Evolutionary conservation across 148 eudicot species (phyloP).

Genomic region (Rhododendron ovatum): DNA sequence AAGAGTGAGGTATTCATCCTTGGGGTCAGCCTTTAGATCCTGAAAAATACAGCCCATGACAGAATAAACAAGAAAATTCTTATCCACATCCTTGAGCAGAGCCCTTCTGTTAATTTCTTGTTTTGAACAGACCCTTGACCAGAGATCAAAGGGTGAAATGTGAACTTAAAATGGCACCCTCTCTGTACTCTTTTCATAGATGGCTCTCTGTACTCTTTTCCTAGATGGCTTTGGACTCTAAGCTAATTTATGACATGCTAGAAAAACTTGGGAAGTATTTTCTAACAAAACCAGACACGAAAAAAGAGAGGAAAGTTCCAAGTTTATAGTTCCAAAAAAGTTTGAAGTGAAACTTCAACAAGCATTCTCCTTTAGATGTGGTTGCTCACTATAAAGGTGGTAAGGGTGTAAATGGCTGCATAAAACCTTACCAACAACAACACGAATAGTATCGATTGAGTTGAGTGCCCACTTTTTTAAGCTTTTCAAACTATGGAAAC

Average conservation of each 20-base stretch:
- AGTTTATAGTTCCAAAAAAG: background rate
- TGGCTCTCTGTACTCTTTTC: background rate
- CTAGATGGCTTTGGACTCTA: background rate
- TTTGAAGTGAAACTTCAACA: background rate
- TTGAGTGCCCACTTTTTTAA: background rate
- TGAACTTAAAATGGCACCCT: background rate
- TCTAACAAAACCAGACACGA: background rate
- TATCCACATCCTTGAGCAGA: background rate
- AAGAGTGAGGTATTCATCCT: slow-evolving; percentile 59
- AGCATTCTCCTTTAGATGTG: background rate
- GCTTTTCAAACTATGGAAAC: background rate
- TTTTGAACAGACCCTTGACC: background rate
- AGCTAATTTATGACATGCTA: background rate
- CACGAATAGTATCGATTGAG: background rate
- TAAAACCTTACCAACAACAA: background rate
- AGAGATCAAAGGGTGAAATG: background rate
- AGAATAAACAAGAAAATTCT: background rate
- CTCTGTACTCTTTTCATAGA: background rate
- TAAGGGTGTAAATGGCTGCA: background rate
- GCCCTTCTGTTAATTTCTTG: background rate
- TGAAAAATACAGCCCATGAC: slow-evolving; percentile 16
- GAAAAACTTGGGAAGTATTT: background rate
- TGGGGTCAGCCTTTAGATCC: slow-evolving; percentile 71
- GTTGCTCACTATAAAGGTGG: background rate
- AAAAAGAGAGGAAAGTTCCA: background rate